Percentiles rank a stretch among this genome's conserved stretches.
These are phyloP conservation scores for Yamadazyma kitorensis DNA, from an alignment of 805 yeast genomes.

Conservation along the genomic window DNA sequence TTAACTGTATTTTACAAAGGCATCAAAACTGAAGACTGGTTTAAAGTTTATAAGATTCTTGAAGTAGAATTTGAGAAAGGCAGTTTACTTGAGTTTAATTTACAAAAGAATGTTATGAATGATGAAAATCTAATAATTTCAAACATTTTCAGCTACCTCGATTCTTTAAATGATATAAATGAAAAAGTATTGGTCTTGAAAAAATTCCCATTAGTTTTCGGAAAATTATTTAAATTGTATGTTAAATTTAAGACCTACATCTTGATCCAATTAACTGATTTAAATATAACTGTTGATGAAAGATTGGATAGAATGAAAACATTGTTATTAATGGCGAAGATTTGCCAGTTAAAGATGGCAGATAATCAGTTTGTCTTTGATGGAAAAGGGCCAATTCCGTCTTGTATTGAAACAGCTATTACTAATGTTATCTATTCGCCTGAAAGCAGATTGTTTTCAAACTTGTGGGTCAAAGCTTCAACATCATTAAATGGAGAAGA, in stretches of 20 bases:
- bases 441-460: conserved; percentile 67
- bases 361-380: conserved; percentile 41
- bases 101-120: conserved; percentile 33
- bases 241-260: conserved; percentile 63
- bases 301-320: conserved; percentile 70
- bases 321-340: conserved; percentile 60
- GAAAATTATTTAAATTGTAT: conserved; percentile 64
- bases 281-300: conserved; percentile 51
- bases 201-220: conserved; percentile 67
- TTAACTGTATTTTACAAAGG: conserved; percentile 55
- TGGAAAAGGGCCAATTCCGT: conserved; percentile 53
- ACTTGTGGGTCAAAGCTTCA: conserved; percentile 67
- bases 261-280: conserved; percentile 61
- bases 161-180: conserved; percentile 50
- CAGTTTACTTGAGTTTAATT: conserved; percentile 55
- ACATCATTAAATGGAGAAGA: conserved; percentile 17
- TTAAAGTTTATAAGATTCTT: conserved; percentile 65
- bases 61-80: conserved; percentile 65
- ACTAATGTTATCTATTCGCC: conserved; percentile 75
- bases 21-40: conserved; percentile 72
- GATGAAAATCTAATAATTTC: conserved; percentile 61
- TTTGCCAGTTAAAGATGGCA: conserved; percentile 65
- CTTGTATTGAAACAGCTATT: conserved; percentile 80
- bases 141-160: conserved; percentile 70
- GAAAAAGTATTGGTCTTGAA: conserved; percentile 33